Evolutionary conservation across 1,139 yeast genomes (phyloP).

Genomic region (Candida sojae): DNA sequence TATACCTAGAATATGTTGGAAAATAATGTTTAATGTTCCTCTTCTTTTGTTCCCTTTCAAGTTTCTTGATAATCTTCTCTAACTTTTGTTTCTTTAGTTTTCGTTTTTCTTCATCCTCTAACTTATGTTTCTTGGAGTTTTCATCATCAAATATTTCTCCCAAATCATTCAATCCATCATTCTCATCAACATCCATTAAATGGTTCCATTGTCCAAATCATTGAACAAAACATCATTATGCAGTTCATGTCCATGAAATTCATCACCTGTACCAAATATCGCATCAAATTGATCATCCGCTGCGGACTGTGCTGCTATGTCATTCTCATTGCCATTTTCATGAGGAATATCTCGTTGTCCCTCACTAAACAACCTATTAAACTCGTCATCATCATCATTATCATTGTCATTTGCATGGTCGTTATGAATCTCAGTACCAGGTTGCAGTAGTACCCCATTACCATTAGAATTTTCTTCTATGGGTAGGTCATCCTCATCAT

Average conservation of each 20-base stretch:
- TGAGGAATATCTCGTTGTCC: slow-evolving; percentile 7
- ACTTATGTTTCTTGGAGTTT: slow-evolving; percentile 19
- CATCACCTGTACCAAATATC: slow-evolving; percentile 44
- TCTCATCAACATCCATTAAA: slow-evolving; percentile 10
- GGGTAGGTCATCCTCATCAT: slow-evolving; percentile 50
- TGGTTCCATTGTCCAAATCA: slow-evolving; percentile 19
- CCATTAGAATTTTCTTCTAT: slow-evolving; percentile 35
- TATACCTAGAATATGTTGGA: slow-evolving; percentile 61
- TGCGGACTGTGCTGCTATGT: slow-evolving; percentile 30
- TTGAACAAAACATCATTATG: slow-evolving; percentile 14
- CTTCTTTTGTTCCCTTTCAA: slow-evolving; percentile 33
- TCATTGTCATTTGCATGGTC: slow-evolving; percentile 13
- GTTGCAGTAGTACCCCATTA: background rate
- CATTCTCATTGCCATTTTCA: slow-evolving; percentile 24
- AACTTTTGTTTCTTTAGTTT: slow-evolving; percentile 26
- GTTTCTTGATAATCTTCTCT: slow-evolving; percentile 28
- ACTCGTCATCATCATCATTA: slow-evolving; percentile 23
- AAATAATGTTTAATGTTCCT: slow-evolving; percentile 51
- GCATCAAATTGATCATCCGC: slow-evolving; percentile 53
- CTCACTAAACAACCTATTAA: slow-evolving; percentile 17
- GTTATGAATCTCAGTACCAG: background rate
- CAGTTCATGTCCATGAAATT: slow-evolving; percentile 12
- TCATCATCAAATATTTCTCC: slow-evolving; percentile 35
- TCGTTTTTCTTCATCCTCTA: slow-evolving; percentile 23
- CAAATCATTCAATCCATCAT: slow-evolving; percentile 33